These are phyloP conservation scores for Solanum hybrid DNA, from an alignment of 305 asterid species.

Conservation along the genomic window DNA sequence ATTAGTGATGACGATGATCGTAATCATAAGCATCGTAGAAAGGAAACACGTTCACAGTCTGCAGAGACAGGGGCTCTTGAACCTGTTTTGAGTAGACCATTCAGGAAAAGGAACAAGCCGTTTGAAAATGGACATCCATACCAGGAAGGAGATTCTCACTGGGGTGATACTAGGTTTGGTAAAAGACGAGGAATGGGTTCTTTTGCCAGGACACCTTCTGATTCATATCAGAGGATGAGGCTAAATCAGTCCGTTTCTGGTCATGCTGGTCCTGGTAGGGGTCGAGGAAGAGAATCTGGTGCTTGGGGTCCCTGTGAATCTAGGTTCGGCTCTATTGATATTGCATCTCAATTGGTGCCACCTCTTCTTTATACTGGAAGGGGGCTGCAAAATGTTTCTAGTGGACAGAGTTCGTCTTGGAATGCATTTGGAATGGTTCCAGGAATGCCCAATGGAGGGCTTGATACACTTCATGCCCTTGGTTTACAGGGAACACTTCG, in stretches of 20 bases:
- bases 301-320: constrained; percentile 67
- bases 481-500: constrained; percentile 67
- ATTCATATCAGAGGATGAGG: constrained; percentile 49
- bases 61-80: constrained; percentile 58
- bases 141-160: constrained; percentile 57
- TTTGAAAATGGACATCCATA: constrained; percentile 64
- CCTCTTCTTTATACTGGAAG: constrained; percentile 68
- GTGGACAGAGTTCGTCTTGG: constrained; percentile 55
- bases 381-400: constrained; percentile 54
- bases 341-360: constrained; percentile 59
- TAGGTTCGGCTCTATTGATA: constrained; percentile 67
- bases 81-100: constrained; percentile 51
- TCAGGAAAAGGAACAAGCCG: constrained; percentile 63
- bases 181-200: constrained; percentile 49
- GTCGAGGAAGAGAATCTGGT: constrained; percentile 69
- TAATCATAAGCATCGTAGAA: constrained; percentile 93
- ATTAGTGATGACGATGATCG: constrained; percentile 98
- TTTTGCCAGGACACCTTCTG: constrained; percentile 51
- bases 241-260: constrained; percentile 47
- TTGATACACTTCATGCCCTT: constrained; percentile 74
- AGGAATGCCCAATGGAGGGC: constrained; percentile 69
- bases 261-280: constrained; percentile 52
- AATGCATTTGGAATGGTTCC: constrained; percentile 79
- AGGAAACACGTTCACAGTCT: constrained; percentile 64
- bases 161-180: constrained; percentile 57